Percentiles rank a stretch among this genome's conserved stretches.
Conservation (phyloP, 108 stramenopile species). For the Nitzschia putrida region DNA sequence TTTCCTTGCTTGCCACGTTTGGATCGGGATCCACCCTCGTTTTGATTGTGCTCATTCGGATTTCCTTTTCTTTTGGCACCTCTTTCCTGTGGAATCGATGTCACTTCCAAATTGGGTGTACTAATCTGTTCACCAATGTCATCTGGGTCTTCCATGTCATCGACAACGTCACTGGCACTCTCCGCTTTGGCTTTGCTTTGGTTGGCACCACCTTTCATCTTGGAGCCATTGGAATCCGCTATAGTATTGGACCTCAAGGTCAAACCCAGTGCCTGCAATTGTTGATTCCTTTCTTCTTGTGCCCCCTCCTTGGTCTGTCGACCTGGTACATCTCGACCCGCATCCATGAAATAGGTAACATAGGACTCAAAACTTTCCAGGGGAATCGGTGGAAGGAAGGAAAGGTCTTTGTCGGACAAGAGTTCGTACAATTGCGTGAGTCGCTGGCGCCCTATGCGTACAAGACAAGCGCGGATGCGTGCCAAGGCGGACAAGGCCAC, state of each 20-base stretch:
- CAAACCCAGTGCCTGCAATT: not conserved
- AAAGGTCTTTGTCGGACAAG: conserved; percentile 2
- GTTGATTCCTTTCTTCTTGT: not conserved
- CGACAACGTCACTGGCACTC: too few relatives aligned
- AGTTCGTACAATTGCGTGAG: conserved; percentile 13
- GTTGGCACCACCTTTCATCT: too few relatives aligned
- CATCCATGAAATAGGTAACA: conserved; percentile 2
- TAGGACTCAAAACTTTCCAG: not conserved
- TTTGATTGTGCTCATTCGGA: not conserved
- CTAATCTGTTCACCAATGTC: too few relatives aligned
- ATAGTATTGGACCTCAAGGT: not conserved
- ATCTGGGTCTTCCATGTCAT: too few relatives aligned
- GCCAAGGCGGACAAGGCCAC: conserved; percentile 53
- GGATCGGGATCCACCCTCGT: not conserved
- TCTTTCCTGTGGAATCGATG: conserved; percentile 11
- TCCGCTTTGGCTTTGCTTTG: too few relatives aligned
- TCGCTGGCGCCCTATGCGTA: conserved; percentile 30
- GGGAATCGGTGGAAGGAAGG: not conserved
- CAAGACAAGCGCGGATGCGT: conserved; percentile 34
- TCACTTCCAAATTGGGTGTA: conserved; percentile 16
- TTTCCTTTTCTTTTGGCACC: not conserved
- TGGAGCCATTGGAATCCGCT: too few relatives aligned
- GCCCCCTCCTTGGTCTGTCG: not conserved
- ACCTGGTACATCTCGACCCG: conserved; percentile 5
- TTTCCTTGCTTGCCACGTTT: not conserved